Percentiles rank a stretch among this genome's conserved stretches.
Conservation (phyloP, 148 eudicot genomes). For the Rhododendron simsii region DNA sequence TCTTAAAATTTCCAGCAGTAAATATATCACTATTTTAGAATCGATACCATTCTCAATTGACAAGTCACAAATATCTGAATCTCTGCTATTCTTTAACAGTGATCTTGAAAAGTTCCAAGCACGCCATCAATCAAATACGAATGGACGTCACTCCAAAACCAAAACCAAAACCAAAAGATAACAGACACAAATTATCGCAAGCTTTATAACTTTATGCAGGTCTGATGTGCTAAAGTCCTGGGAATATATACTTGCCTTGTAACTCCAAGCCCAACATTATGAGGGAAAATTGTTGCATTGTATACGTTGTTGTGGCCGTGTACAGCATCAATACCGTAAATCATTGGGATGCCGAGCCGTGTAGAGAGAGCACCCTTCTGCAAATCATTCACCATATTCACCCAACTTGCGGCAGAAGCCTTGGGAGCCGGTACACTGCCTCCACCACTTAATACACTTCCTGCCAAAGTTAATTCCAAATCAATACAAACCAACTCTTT, state of each 20-base stretch:
- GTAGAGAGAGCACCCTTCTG: constrained; percentile 17
- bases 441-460: constrained; percentile 18
- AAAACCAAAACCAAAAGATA: background rate
- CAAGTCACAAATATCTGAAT: background rate
- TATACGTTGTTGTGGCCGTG: constrained; percentile 20
- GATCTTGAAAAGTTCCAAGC: background rate
- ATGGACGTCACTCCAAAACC: background rate
- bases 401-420: constrained; percentile 14
- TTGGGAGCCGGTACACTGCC: constrained; percentile 15
- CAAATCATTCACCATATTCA: constrained; percentile 11
- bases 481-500: background rate
- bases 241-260: constrained; percentile 12
- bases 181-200: background rate
- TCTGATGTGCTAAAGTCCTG: background rate
- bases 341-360: constrained; percentile 21
- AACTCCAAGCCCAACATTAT: constrained; percentile 20
- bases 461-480: background rate
- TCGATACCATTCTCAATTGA: background rate
- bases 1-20: background rate
- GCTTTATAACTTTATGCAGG: background rate
- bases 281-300: constrained; percentile 16
- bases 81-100: background rate
- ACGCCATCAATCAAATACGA: background rate
- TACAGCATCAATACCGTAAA: constrained; percentile 17
- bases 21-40: background rate